phyloP scores from a whole-genome alignment of 2,329 filamentous ascomycete species.

The Xylariaceae sp. region DNA sequence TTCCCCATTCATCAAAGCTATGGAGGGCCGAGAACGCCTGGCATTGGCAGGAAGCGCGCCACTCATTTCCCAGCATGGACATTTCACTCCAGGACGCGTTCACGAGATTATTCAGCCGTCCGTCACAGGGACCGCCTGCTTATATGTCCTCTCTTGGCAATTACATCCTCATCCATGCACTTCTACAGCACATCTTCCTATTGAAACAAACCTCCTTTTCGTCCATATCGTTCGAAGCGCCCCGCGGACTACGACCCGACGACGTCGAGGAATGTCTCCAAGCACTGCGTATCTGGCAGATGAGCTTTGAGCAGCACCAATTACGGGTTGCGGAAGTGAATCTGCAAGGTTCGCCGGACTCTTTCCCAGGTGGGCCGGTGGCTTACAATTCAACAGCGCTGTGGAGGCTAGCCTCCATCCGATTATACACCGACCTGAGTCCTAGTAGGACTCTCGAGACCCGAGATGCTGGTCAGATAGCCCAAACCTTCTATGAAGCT shows the following conservation, averaged over 20 bases:
- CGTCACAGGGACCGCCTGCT: conserved; percentile 45
- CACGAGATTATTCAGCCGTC: conserved; percentile 51
- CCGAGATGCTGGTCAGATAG: conserved; percentile 60
- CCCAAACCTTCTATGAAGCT: conserved; percentile 57
- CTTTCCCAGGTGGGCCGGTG: conserved; percentile 57
- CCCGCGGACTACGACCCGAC: conserved; percentile 50
- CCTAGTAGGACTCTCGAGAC: conserved; percentile 63
- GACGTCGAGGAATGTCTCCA: conserved; percentile 57
- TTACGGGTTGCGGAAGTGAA: conserved; percentile 48
- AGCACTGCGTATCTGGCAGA: conserved; percentile 57
- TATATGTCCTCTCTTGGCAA: conserved; percentile 62
- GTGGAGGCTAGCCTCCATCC: conserved; percentile 60
- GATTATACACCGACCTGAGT: conserved; percentile 63
- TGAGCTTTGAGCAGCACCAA: conserved; percentile 56
- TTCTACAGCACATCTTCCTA: conserved; percentile 71
- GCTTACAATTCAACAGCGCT: conserved; percentile 64
- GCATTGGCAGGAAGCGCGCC: conserved; percentile 59
- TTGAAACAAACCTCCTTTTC: conserved; percentile 61
- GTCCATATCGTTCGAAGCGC: conserved; percentile 46
- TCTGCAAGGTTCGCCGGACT: conserved; percentile 47
- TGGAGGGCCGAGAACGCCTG: conserved; percentile 57
- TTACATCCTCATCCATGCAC: conserved; percentile 68
- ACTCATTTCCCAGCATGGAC: conserved; percentile 49
- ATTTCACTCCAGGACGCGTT: conserved; percentile 58
- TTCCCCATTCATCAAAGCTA: conserved; percentile 54